phyloP scores from a whole-genome alignment of 208 protist species.

The Acanthamoeba triangularis region DNA sequence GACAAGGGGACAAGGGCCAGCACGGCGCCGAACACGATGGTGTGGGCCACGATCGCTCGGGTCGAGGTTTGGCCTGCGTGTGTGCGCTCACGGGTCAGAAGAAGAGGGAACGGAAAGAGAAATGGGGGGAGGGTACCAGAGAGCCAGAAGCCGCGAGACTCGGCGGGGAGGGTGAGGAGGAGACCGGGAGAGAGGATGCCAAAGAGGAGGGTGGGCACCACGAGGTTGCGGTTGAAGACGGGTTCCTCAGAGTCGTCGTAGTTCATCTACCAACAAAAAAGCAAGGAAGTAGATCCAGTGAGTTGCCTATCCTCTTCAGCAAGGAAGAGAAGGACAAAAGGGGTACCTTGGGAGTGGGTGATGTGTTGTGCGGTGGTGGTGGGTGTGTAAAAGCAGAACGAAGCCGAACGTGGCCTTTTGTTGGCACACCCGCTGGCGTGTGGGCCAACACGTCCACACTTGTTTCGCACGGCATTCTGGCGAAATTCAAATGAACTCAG shows the following conservation, averaged over 20 bases:
- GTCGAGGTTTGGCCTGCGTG: constrained; percentile 7
- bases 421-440: too few species aligned
- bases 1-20: constrained; percentile 90
- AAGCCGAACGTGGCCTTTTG: too few species aligned
- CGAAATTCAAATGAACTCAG: not conserved
- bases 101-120: not conserved
- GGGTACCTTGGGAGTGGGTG: too few species aligned
- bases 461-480: not conserved
- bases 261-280: not conserved
- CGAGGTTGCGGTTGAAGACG: constrained; percentile 40
- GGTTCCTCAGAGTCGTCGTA: constrained; percentile 65
- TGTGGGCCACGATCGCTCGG: constrained; percentile 46
- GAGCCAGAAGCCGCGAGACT: constrained; percentile 13
- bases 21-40: constrained; percentile 63
- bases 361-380: too few species aligned
- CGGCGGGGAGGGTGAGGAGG: constrained; percentile 52
- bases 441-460: not conserved
- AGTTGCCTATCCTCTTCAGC: too few species aligned
- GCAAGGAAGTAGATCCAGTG: too few species aligned
- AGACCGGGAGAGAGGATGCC: constrained; percentile 65
- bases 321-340: too few species aligned
- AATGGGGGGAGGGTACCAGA: not conserved
- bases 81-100: not conserved
- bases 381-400: too few species aligned
- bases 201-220: constrained; percentile 61